phyloP scores from a whole-genome alignment of 352 stramenopile species.

The Globisporangium viniferum region DNA sequence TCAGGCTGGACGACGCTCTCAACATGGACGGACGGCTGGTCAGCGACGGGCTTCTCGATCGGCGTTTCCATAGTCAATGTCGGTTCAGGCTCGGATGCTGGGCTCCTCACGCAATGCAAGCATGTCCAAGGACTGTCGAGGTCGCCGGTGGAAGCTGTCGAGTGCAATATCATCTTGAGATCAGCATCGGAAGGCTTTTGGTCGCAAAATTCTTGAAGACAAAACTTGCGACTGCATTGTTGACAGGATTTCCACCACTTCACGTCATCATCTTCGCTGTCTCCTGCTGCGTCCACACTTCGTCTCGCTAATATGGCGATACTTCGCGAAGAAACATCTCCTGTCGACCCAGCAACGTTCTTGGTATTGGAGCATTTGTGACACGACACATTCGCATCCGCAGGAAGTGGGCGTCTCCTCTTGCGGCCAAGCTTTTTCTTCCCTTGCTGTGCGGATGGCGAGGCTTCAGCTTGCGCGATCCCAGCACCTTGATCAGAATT shows the following conservation, averaged over 20 bases:
- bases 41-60: background rate
- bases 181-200: conserved; percentile 22
- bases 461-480: conserved; percentile 12
- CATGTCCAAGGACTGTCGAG: conserved; percentile 1
- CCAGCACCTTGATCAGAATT: conserved; percentile 5
- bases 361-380: background rate
- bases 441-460: background rate
- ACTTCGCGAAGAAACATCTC: background rate
- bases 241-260: conserved; percentile 31
- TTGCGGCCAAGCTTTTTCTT: conserved; percentile 6
- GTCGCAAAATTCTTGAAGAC: conserved; percentile 43
- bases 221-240: conserved; percentile 32
- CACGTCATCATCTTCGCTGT: background rate
- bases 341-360: background rate
- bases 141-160: background rate
- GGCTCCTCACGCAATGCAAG: background rate
- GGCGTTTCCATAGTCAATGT: background rate
- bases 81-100: background rate
- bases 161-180: conserved; percentile 20
- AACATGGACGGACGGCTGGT: background rate
- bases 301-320: conserved; percentile 5
- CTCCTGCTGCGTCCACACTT: background rate
- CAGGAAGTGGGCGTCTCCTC: conserved; percentile 1
- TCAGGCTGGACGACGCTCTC: background rate
- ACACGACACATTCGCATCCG: background rate